Evolutionary conservation across 495 filamentous ascomycete species (phyloP).

Genomic region (Penicillium canescens): DNA sequence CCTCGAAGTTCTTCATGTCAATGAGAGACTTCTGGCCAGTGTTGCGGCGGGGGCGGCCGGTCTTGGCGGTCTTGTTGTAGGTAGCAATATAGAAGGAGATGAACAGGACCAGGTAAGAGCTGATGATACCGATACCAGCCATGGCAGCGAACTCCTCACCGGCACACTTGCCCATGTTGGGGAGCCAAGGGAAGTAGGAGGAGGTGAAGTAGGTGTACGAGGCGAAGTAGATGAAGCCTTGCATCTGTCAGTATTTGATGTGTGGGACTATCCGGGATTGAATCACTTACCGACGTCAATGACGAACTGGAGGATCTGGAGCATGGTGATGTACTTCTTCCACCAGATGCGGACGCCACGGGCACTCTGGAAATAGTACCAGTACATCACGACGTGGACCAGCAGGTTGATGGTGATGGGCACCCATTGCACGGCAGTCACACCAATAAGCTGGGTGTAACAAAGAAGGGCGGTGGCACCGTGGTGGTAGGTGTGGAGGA

Average conservation of each 20-base stretch:
- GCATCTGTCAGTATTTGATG: constrained; percentile 6
- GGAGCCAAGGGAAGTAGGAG: constrained; percentile 85
- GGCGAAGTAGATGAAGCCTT: constrained; percentile 91
- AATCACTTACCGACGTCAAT: constrained; percentile 54
- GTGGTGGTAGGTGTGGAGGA: constrained; percentile 77
- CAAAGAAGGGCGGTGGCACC: constrained; percentile 70
- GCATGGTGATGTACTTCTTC: constrained; percentile 61
- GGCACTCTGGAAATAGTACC: constrained; percentile 64
- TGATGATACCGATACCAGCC: constrained; percentile 86
- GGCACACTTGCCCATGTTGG: constrained; percentile 81
- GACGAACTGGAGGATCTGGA: constrained; percentile 60
- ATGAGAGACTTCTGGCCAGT: constrained; percentile 52
- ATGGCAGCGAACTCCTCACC: constrained; percentile 98
- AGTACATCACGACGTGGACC: constrained; percentile 73
- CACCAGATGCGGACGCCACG: constrained; percentile 61
- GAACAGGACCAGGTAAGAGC: constrained; percentile 94
- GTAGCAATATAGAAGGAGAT: constrained; percentile 98
- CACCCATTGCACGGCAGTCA: constrained; percentile 69
- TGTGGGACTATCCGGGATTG: not conserved
- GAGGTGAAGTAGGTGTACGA: constrained; percentile 94
- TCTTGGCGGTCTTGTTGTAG: constrained; percentile 84
- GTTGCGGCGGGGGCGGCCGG: constrained; percentile 51
- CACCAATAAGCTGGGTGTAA: constrained; percentile 70
- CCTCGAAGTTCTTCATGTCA: constrained; percentile 55
- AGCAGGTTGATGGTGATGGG: constrained; percentile 66